Base-by-base conservation (phyloP, 2,329 filamentous ascomycete genomes). In the Dothiorella sarmentorum region DNA sequence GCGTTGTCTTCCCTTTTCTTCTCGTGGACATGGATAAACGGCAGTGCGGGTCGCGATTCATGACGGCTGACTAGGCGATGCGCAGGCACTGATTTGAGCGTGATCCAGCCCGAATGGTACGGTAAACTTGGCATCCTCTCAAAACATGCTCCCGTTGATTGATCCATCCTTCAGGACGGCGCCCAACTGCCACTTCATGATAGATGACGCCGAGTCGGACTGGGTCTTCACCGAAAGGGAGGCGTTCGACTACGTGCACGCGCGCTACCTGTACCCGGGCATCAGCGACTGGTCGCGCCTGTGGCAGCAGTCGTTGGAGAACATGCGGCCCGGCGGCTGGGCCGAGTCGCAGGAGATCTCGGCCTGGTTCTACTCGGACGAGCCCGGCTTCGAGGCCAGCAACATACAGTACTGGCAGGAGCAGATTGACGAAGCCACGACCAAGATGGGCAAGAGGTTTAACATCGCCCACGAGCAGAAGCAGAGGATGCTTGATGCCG, bases 41-140 rank as follows among this genome's bases (percentile, higher is more conserved):
- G 15, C 10, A 31, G 29, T 13, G 3, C 10, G 29, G 29, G 29
- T 5, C 7, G 29, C 0, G 5, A 13, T 11, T 31, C 29, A 31
- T 4, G 22, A 24, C 13, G 13, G 33, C 47, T 52, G n/a, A 52
- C 24, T 9, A 7, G 15, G 3, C 3, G 3, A 4, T 2, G 3
- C 5, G 22, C 35, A 53, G 49, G 49, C 17, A 75, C 66, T 58
- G 80, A 82, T 61, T 71, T 82, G 5, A 77, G 72, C 59, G 77
- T 78, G 9, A 76, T 79, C 42, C 79, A 82, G 62, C 79, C 78
- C 2, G 70, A 70, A 38, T 72, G 77, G 71, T 68, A 40, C 29
- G 18, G 4, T 24, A 15, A 7, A 44, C n/a, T n/a, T n/a, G n/a
- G 5, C 13, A 74, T 1, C 72, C 73, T 0, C 66, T 6, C 11